A percentile compares a stretch with the other conserved stretches of the same genome.
Evolutionary conservation across 2,329 filamentous ascomycete species (phyloP).

Genomic region (Fonsecaea nubica): DNA sequence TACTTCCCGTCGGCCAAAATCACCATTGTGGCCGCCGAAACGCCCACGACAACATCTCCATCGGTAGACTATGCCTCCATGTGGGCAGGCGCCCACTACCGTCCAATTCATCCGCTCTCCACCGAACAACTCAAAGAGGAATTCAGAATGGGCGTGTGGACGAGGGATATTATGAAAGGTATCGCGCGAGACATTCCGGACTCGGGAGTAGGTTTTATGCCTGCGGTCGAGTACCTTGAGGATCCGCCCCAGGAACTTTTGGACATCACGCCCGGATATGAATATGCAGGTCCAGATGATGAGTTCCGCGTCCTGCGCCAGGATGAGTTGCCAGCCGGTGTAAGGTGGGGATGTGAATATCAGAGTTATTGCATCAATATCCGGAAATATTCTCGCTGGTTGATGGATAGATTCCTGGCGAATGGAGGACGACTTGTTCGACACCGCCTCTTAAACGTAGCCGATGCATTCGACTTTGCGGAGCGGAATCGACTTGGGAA

Average conservation of each 20-base stretch:
- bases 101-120: slow-evolving; percentile 50
- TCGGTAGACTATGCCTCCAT: slow-evolving; percentile 55
- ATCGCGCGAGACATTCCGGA: slow-evolving; percentile 46
- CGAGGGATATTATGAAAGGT: slow-evolving; percentile 48
- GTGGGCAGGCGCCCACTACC: slow-evolving; percentile 57
- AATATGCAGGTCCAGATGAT: slow-evolving; percentile 45
- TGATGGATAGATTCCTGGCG: slow-evolving; percentile 50
- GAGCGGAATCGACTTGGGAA: slow-evolving; percentile 6
- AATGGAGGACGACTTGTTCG: slow-evolving; percentile 46
- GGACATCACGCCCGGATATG: slow-evolving; percentile 40
- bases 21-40: slow-evolving; percentile 50
- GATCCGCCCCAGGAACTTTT: slow-evolving; percentile 42
- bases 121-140: slow-evolving; percentile 47
- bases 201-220: slow-evolving; percentile 48
- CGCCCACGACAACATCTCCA: slow-evolving; percentile 44
- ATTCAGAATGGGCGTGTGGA: slow-evolving; percentile 47
- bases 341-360: slow-evolving; percentile 53
- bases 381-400: slow-evolving; percentile 51
- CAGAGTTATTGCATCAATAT: slow-evolving; percentile 52
- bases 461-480: slow-evolving; percentile 50
- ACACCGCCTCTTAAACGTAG: slow-evolving; percentile 39
- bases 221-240: slow-evolving; percentile 53
- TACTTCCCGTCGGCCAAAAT: slow-evolving; percentile 46
- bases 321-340: slow-evolving; percentile 42
- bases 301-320: slow-evolving; percentile 45